These are phyloP conservation scores for Annona squamosa DNA, from an alignment of 164 flowering plant genomes.

Conservation along the genomic window DNA sequence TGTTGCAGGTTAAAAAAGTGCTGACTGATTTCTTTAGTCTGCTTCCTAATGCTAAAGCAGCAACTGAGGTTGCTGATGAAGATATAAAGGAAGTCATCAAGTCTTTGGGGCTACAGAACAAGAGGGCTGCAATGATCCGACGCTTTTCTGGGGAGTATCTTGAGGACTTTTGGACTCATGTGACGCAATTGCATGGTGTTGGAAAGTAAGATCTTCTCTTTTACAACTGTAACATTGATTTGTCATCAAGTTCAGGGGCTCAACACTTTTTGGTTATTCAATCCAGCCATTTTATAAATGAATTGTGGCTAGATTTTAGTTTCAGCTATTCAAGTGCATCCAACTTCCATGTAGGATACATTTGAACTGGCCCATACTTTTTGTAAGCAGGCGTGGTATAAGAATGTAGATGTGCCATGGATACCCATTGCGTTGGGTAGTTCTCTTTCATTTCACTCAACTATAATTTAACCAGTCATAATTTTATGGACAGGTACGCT, in stretches of 20 bases:
- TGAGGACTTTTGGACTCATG: constrained; percentile 60
- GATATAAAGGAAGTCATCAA: constrained; percentile 43
- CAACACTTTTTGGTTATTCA: too few relatives aligned
- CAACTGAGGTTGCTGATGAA: constrained; percentile 29
- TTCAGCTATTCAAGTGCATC: too few relatives aligned
- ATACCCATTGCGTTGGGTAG: too few relatives aligned
- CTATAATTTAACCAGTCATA: too few relatives aligned
- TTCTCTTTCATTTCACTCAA: too few relatives aligned
- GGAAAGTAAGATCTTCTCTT: constrained; percentile 49
- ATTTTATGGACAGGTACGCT: constrained; percentile 48
- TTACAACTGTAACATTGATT: background rate
- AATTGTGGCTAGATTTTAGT: too few relatives aligned
- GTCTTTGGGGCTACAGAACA: constrained; percentile 53
- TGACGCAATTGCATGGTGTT: constrained; percentile 66
- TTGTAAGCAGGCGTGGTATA: too few relatives aligned
- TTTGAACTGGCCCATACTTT: too few relatives aligned
- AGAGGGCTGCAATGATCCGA: constrained; percentile 55
- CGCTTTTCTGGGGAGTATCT: constrained; percentile 62
- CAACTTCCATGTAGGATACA: too few relatives aligned
- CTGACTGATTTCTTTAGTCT: constrained; percentile 44
- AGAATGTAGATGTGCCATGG: too few relatives aligned
- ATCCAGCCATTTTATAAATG: too few relatives aligned
- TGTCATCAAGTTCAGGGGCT: background rate
- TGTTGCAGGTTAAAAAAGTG: constrained; percentile 39
- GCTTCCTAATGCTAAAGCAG: constrained; percentile 67